Evolutionary conservation across 2,329 filamentous ascomycete species (phyloP), one percentile per base, ranked within the genome.

Genomic region (Ascochyta fabae): DNA sequence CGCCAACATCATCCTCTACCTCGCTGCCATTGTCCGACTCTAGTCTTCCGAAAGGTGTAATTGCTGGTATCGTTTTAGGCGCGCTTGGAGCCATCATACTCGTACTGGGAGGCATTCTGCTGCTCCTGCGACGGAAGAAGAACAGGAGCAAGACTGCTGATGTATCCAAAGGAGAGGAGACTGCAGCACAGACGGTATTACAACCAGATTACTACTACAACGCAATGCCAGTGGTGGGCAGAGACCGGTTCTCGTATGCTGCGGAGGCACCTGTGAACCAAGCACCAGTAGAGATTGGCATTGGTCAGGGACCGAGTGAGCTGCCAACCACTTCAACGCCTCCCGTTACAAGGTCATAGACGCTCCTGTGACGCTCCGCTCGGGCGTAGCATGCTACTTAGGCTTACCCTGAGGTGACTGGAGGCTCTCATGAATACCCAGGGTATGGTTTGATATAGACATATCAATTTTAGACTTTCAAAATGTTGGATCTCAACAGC

Each of bases 51-150:
- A 55, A 48, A 35, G 63, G 63, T 27, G 62, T 46, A 8, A 53
- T 66, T 10, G 63, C 64, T 2, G 64, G 61, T 10, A 60, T 65
- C 22, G 60, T 61, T 3, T 54, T 67, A 16, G 61, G 59, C 15
- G 62, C 26, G 2, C 58, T 68, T 23, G 29, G 61, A 16, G 53
- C 39, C 34, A 58, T 63, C 16, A 57, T 53, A n/a, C 29, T 57
- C 0, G 24, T 64, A 2, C 60, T 68, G 13, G 53, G 49, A 10
- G 53, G 46, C 3, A 53, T 66, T 10, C 54, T 67, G 3, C 19
- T 66, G 4, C 42, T 64, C n/a, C 56, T 66, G 22, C 44, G 56
- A 10, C 41, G 56, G 24, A 48, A 47, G 31, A 59, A 57, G 35
- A 64, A 62, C 27, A 55, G 50, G 24, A 51, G 29, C 26, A 54